Conservation (phyloP, 2,329 filamentous ascomycete species). For the Zymoseptoria passerinii region DNA sequence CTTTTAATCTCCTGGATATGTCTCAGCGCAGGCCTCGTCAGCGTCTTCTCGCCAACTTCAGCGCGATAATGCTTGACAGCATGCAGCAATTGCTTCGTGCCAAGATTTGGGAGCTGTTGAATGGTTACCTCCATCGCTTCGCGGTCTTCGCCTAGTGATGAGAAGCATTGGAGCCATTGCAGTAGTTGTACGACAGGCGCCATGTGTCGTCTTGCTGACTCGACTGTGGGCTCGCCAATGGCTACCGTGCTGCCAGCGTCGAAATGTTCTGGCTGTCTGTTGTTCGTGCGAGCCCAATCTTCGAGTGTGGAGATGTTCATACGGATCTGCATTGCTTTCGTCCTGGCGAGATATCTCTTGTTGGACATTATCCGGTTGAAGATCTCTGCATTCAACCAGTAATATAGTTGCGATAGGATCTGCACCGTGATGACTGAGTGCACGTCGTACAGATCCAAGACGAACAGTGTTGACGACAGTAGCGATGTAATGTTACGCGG, state of each 20-base stretch:
- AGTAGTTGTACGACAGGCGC: conserved; percentile 86
- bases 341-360: conserved; percentile 84
- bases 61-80: conserved; percentile 86
- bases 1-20: conserved; percentile 74
- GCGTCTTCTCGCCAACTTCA: conserved; percentile 87
- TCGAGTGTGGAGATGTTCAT: conserved; percentile 96
- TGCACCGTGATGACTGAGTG: conserved; percentile 94
- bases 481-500: conserved; percentile 93
- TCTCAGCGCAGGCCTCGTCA: conserved; percentile 81
- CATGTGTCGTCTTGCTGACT: conserved; percentile 74
- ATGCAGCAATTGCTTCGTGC: conserved; percentile 82
- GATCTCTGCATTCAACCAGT: conserved; percentile 91
- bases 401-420: conserved; percentile 83
- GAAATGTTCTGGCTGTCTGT: conserved; percentile 88
- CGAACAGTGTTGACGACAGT: conserved; percentile 90
- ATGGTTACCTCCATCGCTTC: conserved; percentile 82
- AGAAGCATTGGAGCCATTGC: conserved; percentile 97
- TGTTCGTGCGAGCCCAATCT: conserved; percentile 92
- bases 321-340: conserved; percentile 98
- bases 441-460: conserved; percentile 96
- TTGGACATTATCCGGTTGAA: conserved; percentile 99
- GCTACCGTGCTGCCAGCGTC: conserved; percentile 82
- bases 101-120: conserved; percentile 77
- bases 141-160: conserved; percentile 80
- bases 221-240: conserved; percentile 78